Base-by-base conservation (phyloP, 73 alveolate genomes). In the Paramecium biaurelia region DNA sequence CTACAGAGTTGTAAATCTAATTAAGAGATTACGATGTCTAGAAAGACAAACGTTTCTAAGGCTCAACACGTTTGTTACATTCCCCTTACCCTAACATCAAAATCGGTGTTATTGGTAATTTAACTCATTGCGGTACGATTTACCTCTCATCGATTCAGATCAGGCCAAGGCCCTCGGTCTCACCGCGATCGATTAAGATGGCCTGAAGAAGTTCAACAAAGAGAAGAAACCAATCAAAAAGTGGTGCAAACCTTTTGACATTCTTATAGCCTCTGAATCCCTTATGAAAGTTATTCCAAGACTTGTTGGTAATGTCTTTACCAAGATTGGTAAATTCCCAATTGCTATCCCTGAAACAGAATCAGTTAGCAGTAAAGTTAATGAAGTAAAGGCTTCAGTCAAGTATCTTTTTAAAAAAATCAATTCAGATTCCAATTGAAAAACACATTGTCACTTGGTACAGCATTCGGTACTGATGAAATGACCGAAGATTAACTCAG, bases 31-130 rank as follows among this genome's bases (percentile, higher is more conserved):
- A 98, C 95, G 99, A 99, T 94, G 99, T 99, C 59, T 97, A 98
- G 95, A 98, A 98, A 93, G 99, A 99, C 95, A 99, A 99, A 97
- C 99, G 99, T 88, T 99, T 99, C 98, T 96, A 99, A 8, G 99
- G 99, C 59, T 93, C 99, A 85, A 97, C 98, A 97, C 98, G 98
- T 95, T 98, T 99, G 82, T 99, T 99, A 2, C 92, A 94, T 94
- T 95, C 98, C 92, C 99, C 99, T 85, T 96, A 99, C 85, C 99
- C 99, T 63, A 95, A 98, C 95, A 95, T 97, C 89, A 98, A 98
- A 97, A 96, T 98, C 95, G 98, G 99, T 95, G 98, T 99, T 67
- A 98, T 99, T 86, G 99, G 99, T 28, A 99, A 98, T 92, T 99
- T 98, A 49, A 96, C 93, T 85, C 99, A 99, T 92, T 95, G 99